Evolutionary conservation across 495 filamentous ascomycete species (phyloP), one percentile per base, ranked within the genome.

Genomic region (Hypoxylon fragiforme): DNA sequence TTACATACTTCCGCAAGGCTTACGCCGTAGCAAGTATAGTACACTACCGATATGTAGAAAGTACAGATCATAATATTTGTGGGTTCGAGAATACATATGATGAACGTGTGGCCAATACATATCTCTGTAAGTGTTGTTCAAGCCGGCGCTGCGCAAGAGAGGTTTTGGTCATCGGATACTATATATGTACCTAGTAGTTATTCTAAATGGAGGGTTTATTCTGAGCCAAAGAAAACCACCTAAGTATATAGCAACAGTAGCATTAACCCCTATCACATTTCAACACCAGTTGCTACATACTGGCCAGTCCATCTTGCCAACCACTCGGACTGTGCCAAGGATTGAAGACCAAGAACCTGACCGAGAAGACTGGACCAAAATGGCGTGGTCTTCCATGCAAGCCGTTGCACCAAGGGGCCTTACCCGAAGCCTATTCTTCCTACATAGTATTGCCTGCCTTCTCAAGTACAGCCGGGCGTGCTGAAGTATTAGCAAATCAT

Each of bases 371-470:
- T 62, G 39, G 57, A 61, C 20, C 37, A 46, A 44, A 48, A 52
- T 62, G 58, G 58, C 58, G 52, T 50, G 48, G 48, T 57, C 58
- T 53, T 56, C 48, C 38, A 62, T 57, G 47, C 52, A 36, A 53
- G 32, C 28, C 15, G 58, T 62, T 40, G 47, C 21, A 62, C 58
- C 31, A 53, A 30, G 41, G 58, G 52, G 58, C 58, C 58, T 57
- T 62, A 62, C 58, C 58, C 58, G 58, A 62, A 63, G 54, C 43
- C 44, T 15, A 42, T 38, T 36, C 37, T 44, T 57, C 54, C 54
- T 58, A n/a, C n/a, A n/a, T n/a, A n/a, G n/a, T n/a, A 34, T 46
- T 63, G 39, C 40, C 44, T 63, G 24, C 40, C 52, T 20, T 44
- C 48, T 44, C 20, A 40, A 52, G 47, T 47, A 44, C 49, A 53